Evolutionary conservation across 2,329 filamentous ascomycete genomes (phyloP).

Genomic region (Hortaea sp.): DNA sequence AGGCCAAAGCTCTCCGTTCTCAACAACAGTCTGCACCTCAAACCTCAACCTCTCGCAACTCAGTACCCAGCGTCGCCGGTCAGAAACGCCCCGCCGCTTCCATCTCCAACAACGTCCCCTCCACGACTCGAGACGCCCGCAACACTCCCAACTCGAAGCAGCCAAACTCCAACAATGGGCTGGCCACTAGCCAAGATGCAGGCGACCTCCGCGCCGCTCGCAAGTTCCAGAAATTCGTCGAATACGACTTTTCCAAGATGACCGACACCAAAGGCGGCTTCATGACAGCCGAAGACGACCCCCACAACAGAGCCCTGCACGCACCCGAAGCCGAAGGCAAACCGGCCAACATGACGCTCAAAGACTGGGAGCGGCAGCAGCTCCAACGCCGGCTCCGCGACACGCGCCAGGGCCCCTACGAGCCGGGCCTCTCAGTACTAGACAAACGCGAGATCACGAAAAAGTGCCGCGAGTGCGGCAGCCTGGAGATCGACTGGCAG

Average conservation of each 20-base stretch:
- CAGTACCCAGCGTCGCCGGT: constrained; percentile 36
- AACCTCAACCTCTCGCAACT: constrained; percentile 41
- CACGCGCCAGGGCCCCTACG: constrained; percentile 71
- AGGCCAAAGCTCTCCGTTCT: constrained; percentile 76
- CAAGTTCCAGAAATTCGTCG: constrained; percentile 89
- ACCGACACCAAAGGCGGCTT: constrained; percentile 96
- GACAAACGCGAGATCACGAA: constrained; percentile 46
- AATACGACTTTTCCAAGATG: constrained; percentile 98
- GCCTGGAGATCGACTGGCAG: constrained; percentile 83
- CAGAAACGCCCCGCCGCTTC: constrained; percentile 62
- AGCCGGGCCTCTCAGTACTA: constrained; percentile 74
- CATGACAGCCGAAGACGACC: constrained; percentile 81
- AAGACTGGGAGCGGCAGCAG: constrained; percentile 83
- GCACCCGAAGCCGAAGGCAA: constrained; percentile 45
- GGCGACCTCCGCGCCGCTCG: constrained; percentile 59
- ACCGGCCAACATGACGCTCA: constrained; percentile 77
- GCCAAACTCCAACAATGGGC: constrained; percentile 26
- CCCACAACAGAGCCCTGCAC: constrained; percentile 69
- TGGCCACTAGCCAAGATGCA: constrained; percentile 32
- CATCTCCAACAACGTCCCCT: constrained; percentile 31
- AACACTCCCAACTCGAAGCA: constrained; percentile 22
- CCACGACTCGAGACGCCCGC: constrained; percentile 61
- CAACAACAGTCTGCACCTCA: constrained; percentile 44
- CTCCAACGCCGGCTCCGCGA: constrained; percentile 61
- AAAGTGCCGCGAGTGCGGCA: constrained; percentile 73